Conservation (phyloP, 78 protist genomes). For the Dictyostelium firmibasis region DNA sequence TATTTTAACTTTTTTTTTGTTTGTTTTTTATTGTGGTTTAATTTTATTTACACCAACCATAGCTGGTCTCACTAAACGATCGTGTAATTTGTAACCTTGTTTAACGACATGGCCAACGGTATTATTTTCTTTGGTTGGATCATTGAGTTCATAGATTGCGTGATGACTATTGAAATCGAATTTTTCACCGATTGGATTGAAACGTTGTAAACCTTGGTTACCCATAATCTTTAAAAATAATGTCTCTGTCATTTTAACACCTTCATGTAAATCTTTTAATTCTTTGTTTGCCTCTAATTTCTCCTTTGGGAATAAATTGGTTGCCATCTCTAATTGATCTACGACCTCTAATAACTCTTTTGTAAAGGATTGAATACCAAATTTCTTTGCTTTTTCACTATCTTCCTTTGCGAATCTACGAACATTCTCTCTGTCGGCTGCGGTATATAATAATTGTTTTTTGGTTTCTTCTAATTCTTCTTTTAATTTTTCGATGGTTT, state of each 20-base stretch:
- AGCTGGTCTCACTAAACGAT: conserved; percentile 65
- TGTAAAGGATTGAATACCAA: conserved; percentile 68
- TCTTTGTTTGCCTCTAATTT: conserved; percentile 22
- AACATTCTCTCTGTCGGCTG: conserved; percentile 76
- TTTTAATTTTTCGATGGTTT: conserved; percentile 23
- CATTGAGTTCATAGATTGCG: conserved; percentile 62
- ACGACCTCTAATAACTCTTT: conserved; percentile 64
- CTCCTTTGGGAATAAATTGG: background rate
- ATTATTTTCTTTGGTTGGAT: conserved; percentile 40
- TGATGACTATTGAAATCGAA: conserved; percentile 58
- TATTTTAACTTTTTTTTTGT: background rate
- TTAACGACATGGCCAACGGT: conserved; percentile 44
- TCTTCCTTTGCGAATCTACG: conserved; percentile 61
- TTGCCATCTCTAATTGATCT: conserved; percentile 71
- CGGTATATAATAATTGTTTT: conserved; percentile 53
- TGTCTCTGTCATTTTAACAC: conserved; percentile 70
- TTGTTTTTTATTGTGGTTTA: background rate
- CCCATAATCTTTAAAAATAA: conserved; percentile 75
- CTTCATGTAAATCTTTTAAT: conserved; percentile 37
- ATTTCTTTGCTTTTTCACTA: conserved; percentile 61
- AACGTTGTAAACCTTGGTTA: conserved; percentile 42
- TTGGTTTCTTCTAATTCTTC: conserved; percentile 63
- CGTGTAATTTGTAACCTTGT: conserved; percentile 63
- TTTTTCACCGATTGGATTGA: conserved; percentile 70
- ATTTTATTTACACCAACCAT: conserved; percentile 55